Base-by-base conservation (phyloP, 2,329 filamentous ascomycete species). In the Falciphora oryzae region DNA sequence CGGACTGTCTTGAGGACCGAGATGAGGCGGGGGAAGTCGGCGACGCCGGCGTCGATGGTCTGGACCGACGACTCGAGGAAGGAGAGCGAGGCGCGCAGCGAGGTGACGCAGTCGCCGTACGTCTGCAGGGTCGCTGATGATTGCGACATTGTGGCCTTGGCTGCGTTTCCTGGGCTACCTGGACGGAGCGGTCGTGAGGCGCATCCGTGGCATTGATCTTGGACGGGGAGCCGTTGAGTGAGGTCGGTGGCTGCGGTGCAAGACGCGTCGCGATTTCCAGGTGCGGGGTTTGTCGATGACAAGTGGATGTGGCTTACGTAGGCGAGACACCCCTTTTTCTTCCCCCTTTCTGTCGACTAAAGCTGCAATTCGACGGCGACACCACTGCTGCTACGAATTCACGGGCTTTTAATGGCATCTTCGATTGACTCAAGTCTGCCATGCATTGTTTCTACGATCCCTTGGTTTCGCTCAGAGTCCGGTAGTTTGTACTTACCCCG, bases 21-120 rank as follows among this genome's bases (percentile, higher is more conserved):
- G 59, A 78, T 72, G 1, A 88, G 79, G 14, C 85, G 72, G 2
- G 85, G 85, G 68, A 85, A 83, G 76, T 88, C 85, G 44, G 81
- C 75, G 31, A 87, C 81, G 68, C 84, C 85, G 61, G 74, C 75
- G 62, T 80, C 82, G 59, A 88, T 80, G 6, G 83, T 86, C 58
- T 79, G 74, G 57, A 88, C 85, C 16, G 85, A 85, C 7, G 83
- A 84, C 65, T 86, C 81, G 71, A 88, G 84, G 71, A 83, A 85
- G 66, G 80, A 80, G 67, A 87, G 82, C n/a, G 85, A 87, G 61
- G 78, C 79, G 71, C 84, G 83, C 28, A 88, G 79, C 27, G 85
- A 85, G 63, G 82, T 74, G 66, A 88, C 85, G 76, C 85, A 88
- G 75, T 85, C 83, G 67, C 75, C 75, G 75, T 86, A 86, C 44